Evolutionary conservation across 345 rosid species (phyloP).

Genomic region (Luvunga scandens): DNA sequence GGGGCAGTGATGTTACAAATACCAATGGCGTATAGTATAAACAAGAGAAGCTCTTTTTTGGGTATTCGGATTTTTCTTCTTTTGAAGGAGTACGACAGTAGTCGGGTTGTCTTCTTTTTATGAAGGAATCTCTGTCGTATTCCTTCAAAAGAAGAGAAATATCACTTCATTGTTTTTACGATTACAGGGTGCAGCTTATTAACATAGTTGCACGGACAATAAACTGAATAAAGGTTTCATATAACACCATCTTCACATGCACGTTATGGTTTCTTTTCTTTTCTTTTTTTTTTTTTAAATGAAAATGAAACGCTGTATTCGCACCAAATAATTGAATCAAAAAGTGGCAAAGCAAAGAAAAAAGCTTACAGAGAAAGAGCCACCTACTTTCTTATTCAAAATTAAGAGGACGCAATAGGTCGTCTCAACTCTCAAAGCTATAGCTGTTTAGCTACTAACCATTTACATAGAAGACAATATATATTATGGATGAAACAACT

Average conservation of each 20-base stretch:
- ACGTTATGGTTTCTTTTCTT: neutral
- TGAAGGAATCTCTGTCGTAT: neutral
- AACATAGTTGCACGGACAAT: no score
- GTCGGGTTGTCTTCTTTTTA: neutral
- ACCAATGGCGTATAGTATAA: no score
- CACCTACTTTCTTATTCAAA: neutral
- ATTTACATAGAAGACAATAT: neutral
- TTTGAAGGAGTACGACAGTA: neutral
- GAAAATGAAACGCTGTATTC: neutral
- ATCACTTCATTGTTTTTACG: neutral
- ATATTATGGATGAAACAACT: slow-evolving; percentile 30
- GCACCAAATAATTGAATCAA: neutral
- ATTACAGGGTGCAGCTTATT: neutral
- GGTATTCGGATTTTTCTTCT: neutral
- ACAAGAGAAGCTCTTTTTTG: no score
- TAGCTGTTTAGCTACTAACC: neutral
- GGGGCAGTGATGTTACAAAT: neutral
- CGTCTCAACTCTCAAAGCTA: neutral
- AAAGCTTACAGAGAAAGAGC: neutral
- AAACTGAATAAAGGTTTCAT: neutral
- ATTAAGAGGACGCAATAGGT: neutral
- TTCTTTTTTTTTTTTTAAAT: no score
- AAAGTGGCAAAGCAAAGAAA: no score
- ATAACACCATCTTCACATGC: neutral
- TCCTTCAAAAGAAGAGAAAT: slow-evolving; percentile 1